phyloP scores from a whole-genome alignment of 257 asterid species.

The Salvia miltiorrhiza region DNA sequence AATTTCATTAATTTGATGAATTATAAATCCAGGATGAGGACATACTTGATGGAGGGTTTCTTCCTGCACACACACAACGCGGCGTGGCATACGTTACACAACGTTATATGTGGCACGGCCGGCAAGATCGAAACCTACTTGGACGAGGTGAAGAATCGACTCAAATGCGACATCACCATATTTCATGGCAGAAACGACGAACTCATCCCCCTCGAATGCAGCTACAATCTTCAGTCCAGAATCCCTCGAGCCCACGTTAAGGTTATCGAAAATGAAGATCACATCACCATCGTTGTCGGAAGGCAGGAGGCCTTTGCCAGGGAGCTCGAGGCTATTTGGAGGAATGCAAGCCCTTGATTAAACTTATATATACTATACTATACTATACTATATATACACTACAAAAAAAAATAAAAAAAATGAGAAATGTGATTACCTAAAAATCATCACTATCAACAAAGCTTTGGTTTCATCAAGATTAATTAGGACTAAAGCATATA shows the following conservation, averaged over 20 bases:
- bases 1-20: too few species aligned
- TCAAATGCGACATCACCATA: slow-evolving; percentile 62
- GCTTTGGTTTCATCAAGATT: not conserved
- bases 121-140: slow-evolving; percentile 70
- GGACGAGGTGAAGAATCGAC: slow-evolving; percentile 45
- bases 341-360: slow-evolving; percentile 18
- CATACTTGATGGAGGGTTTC: slow-evolving; percentile 86
- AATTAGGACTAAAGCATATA: not conserved
- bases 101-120: slow-evolving; percentile 86
- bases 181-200: slow-evolving; percentile 77
- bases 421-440: not conserved
- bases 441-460: not conserved
- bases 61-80: slow-evolving; percentile 94
- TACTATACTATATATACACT: too few species aligned
- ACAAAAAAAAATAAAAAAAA: not conserved
- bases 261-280: slow-evolving; percentile 70
- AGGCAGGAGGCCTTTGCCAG: slow-evolving; percentile 75
- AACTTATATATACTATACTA: not conserved
- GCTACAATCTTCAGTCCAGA: slow-evolving; percentile 57
- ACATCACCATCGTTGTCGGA: slow-evolving; percentile 92
- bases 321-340: slow-evolving; percentile 90
- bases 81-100: slow-evolving; percentile 98
- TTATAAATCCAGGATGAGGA: slow-evolving; percentile 41
- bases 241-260: slow-evolving; percentile 75
- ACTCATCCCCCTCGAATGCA: slow-evolving; percentile 87